A percentile compares a stretch with the other conserved stretches of the same genome.
Conservation (phyloP, 2,329 filamentous ascomycete species). For the Aspergillus sp. region DNA sequence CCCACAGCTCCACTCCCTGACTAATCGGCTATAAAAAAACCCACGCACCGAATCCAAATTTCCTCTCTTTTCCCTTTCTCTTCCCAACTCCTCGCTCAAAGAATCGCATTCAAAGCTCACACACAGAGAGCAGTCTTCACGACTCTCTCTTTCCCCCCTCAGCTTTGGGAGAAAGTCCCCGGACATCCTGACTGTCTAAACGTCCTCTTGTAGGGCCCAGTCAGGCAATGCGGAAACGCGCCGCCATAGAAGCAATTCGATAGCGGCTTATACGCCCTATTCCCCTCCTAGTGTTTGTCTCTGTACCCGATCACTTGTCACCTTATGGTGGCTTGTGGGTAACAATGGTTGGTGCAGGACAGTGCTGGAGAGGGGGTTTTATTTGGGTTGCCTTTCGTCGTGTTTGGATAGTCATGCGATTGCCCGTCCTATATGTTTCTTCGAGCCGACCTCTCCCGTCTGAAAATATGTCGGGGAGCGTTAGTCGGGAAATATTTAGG, state of each 20-base stretch:
- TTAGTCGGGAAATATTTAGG: slow-evolving; percentile 25
- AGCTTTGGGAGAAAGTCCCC: slow-evolving; percentile 99
- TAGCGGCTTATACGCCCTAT: slow-evolving; percentile 74
- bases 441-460: slow-evolving; percentile 8
- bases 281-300: slow-evolving; percentile 40
- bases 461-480: slow-evolving; percentile 11
- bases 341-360: slow-evolving; percentile 36
- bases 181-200: slow-evolving; percentile 66
- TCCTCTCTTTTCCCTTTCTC: slow-evolving; percentile 39
- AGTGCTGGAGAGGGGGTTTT: slow-evolving; percentile 42
- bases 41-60: slow-evolving; percentile 23
- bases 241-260: slow-evolving; percentile 95
- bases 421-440: slow-evolving; percentile 56
- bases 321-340: slow-evolving; percentile 31
- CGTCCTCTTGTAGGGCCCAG: slow-evolving; percentile 31
- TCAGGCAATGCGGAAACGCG: slow-evolving; percentile 86
- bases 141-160: slow-evolving; percentile 38
- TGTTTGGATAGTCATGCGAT: slow-evolving; percentile 98
- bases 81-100: slow-evolving; percentile 88
- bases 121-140: slow-evolving; percentile 68
- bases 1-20: slow-evolving; percentile 18
- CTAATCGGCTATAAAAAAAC: slow-evolving; percentile 13
- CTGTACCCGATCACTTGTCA: slow-evolving; percentile 52
- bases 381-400: slow-evolving; percentile 75
- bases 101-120: slow-evolving; percentile 99